Base-by-base conservation (phyloP, 306 rosid species). In the Cajanus cajan region DNA sequence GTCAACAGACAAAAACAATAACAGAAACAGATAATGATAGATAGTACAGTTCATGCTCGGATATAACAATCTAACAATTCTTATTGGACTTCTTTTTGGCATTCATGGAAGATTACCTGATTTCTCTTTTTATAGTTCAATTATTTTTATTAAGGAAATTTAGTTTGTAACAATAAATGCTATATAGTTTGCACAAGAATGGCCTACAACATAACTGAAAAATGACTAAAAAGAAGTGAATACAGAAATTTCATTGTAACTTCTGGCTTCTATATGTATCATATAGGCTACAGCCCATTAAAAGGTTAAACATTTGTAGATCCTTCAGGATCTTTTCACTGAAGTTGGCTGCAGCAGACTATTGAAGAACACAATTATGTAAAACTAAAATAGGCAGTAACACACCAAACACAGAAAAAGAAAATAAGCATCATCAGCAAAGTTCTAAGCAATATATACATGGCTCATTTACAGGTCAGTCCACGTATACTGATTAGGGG, bases 291-390 rank as follows among this genome's bases (percentile, higher is more conserved):
- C 33, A 61, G 6, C 28, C 24, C 33, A 2, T 70, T 21, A 45
- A 67, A 45, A 47, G 57, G 40, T 45, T 28, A 68, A 50, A n/a
- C 24, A 43, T 55, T 78, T 54, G 12, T 10, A 40, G 22, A 68
- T 21, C 33, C 45, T 55, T 41, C 36, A 25, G 34, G 41, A 57
- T 73, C 22, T 4, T 16, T 55, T 65, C 41, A 66, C 65, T 10
- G 18, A 28, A 39, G 24, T 69, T 47, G 12, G 34, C 45, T 62
- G 68, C 74, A 19, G 64, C 22, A 62, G 79, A 40, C 39, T 36
- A 14, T 13, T 52, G 61, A 15, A 66, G 45, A 77, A 77, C 28
- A 67, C 19, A 71, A 61, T 55, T n/a, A 68, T 41, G 37, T 68
- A 57, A 22, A 37, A 69, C 10, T 11, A 21, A 62, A 43, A 33